Percentiles rank a stretch among this genome's conserved stretches.
These are phyloP conservation scores for Harringtonia lauricola DNA, from an alignment of 2,329 filamentous ascomycete genomes.

Conservation along the genomic window DNA sequence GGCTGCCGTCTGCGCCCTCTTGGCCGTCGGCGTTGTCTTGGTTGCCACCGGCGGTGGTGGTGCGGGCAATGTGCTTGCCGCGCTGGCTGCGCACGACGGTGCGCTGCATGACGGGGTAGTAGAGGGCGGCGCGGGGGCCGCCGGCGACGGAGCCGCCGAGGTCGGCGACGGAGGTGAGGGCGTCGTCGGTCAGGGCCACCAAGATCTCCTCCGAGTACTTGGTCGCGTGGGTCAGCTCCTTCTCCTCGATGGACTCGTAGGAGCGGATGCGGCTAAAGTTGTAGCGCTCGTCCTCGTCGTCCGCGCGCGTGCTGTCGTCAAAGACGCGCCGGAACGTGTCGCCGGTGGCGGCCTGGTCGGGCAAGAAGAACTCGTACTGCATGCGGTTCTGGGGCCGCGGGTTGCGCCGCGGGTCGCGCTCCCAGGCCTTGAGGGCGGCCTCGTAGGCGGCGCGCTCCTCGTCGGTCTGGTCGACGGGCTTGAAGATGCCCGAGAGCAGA, in stretches of 20 bases:
- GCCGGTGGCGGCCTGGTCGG: slow-evolving; percentile 34
- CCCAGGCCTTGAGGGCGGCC: slow-evolving; percentile 38
- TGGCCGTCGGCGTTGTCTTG: slow-evolving; percentile 32
- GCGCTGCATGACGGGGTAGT: slow-evolving; percentile 58
- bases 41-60: not conserved
- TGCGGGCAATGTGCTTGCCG: slow-evolving; percentile 44
- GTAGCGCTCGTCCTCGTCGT: slow-evolving; percentile 38
- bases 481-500: slow-evolving; percentile 49
- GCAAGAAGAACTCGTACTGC: slow-evolving; percentile 58
- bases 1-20: slow-evolving; percentile 25
- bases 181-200: slow-evolving; percentile 44
- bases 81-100: slow-evolving; percentile 51
- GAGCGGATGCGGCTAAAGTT: slow-evolving; percentile 50
- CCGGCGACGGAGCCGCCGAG: slow-evolving; percentile 26
- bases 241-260: slow-evolving; percentile 52
- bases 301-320: slow-evolving; percentile 35
- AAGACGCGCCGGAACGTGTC: slow-evolving; percentile 50
- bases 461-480: slow-evolving; percentile 44
- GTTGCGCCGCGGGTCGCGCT: slow-evolving; percentile 43
- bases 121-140: slow-evolving; percentile 48
- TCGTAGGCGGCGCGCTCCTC: slow-evolving; percentile 42
- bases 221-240: slow-evolving; percentile 41
- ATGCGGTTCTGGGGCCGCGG: slow-evolving; percentile 46
- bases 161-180: slow-evolving; percentile 16
- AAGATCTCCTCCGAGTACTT: slow-evolving; percentile 57